Evolutionary conservation across 2,329 filamentous ascomycete species (phyloP).

Genomic region (Xenoacremonium recifei): DNA sequence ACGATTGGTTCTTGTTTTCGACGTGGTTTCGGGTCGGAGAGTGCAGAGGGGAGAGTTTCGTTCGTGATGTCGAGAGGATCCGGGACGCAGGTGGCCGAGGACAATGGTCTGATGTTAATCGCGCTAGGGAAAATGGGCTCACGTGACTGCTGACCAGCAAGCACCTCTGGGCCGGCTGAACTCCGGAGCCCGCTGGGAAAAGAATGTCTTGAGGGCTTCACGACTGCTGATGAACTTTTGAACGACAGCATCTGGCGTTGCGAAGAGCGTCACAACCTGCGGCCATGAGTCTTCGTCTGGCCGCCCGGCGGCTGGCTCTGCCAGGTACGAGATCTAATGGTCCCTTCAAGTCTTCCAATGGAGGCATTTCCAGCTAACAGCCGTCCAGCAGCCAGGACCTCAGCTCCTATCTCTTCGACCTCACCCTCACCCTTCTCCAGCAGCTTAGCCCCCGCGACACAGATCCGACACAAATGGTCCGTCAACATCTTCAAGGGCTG

Average conservation of each 20-base stretch:
- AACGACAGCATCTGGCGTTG: slow-evolving; percentile 19
- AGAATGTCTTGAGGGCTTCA: slow-evolving; percentile 22
- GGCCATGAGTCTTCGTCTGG: slow-evolving; percentile 64
- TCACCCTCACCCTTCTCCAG: slow-evolving; percentile 15
- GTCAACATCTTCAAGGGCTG: slow-evolving; percentile 39
- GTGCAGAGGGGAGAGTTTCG: slow-evolving; percentile 19
- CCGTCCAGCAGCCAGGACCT: slow-evolving; percentile 18
- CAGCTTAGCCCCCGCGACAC: slow-evolving; percentile 16
- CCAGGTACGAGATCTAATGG: slow-evolving; percentile 55
- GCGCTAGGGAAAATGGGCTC: slow-evolving; percentile 27
- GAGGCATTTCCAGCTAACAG: slow-evolving; percentile 10
- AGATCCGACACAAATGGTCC: slow-evolving; percentile 44
- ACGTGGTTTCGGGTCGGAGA: slow-evolving; percentile 11
- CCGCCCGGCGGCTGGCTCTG: slow-evolving; percentile 59
- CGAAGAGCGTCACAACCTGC: slow-evolving; percentile 17
- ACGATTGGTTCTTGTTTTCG: slow-evolving; percentile 20
- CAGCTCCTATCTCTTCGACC: slow-evolving; percentile 16
- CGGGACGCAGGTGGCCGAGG: slow-evolving; percentile 21
- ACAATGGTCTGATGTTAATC: slow-evolving; percentile 35
- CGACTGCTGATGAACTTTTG: slow-evolving; percentile 14
- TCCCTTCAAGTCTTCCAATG: slow-evolving; percentile 13
- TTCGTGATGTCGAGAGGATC: slow-evolving; percentile 25
- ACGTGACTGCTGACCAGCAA: slow-evolving; percentile 13
- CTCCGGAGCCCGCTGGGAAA: slow-evolving; percentile 24
- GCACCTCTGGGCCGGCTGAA: slow-evolving; percentile 21